A percentile compares a stretch with the other conserved stretches of the same genome.
These are phyloP conservation scores for Eimeria maxima DNA, from an alignment of 169 alveolate genomes.

Conservation along the genomic window DNA sequence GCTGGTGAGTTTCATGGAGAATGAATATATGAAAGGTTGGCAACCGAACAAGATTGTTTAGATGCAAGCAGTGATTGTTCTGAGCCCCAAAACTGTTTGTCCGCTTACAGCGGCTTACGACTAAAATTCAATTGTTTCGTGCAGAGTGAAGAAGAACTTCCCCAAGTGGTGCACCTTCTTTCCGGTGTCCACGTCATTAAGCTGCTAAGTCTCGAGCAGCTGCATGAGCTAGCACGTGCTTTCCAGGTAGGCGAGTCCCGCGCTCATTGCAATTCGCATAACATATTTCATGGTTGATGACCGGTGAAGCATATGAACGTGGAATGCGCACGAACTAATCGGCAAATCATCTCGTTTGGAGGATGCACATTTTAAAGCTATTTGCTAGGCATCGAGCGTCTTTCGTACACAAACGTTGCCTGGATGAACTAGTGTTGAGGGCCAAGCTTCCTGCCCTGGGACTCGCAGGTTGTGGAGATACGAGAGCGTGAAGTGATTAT, in stretches of 20 bases:
- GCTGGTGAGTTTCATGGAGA: constrained; percentile 21
- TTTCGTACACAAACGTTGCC: neutral
- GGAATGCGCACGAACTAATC: neutral
- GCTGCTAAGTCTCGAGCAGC: constrained; percentile 41
- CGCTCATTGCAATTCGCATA: neutral
- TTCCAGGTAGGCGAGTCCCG: constrained; percentile 59
- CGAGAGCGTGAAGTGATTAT: constrained; percentile 85
- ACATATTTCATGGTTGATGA: neutral
- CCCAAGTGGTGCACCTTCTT: constrained; percentile 66
- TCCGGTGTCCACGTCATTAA: constrained; percentile 79
- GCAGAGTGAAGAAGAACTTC: constrained; percentile 68
- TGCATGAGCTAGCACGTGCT: constrained; percentile 64
- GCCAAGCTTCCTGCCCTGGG: neutral
- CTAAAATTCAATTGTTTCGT: neutral
- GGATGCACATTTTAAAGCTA: neutral
- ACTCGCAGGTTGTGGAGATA: constrained; percentile 57
- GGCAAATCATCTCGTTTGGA: neutral
- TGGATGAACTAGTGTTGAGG: neutral
- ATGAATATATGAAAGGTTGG: neutral
- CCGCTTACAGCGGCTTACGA: neutral
- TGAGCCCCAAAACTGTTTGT: neutral
- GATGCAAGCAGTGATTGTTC: neutral
- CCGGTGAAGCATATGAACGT: neutral
- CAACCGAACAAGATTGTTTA: neutral
- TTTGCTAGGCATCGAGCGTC: neutral